Evolutionary conservation across 2,329 filamentous ascomycete species (phyloP).

Genomic region (Mollisia scopiformis): DNA sequence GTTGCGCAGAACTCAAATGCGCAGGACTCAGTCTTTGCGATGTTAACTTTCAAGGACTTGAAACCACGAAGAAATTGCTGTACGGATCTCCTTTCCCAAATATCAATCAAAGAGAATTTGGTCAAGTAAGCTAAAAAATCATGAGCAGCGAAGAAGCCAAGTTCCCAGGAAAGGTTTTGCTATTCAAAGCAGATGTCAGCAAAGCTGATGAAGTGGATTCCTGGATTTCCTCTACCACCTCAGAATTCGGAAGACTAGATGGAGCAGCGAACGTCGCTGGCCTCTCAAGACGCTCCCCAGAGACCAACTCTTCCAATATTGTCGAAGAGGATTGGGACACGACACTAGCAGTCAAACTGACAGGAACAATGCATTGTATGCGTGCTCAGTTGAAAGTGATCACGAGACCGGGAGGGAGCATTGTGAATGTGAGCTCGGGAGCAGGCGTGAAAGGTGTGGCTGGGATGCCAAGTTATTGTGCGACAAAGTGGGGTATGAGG

Average conservation of each 20-base stretch:
- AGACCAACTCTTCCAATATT: constrained; percentile 24
- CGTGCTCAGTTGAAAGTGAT: constrained; percentile 42
- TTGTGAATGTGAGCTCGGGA: constrained; percentile 44
- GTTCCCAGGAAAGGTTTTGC: constrained; percentile 8
- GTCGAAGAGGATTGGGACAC: constrained; percentile 40
- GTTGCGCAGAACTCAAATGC: constrained; percentile 15
- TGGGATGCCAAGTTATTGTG: constrained; percentile 36
- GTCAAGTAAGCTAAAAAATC: too few species aligned
- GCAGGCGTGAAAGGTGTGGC: constrained; percentile 46
- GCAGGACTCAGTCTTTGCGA: constrained; percentile 15
- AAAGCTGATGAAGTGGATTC: constrained; percentile 31
- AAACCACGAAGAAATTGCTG: constrained; percentile 8
- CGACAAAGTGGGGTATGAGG: constrained; percentile 20
- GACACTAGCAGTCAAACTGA: constrained; percentile 38
- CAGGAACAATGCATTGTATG: constrained; percentile 39
- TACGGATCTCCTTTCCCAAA: background rate
- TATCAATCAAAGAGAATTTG: too few species aligned
- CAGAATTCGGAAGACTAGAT: constrained; percentile 39
- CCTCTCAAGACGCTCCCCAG: constrained; percentile 7
- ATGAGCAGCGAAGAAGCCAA: constrained; percentile 4
- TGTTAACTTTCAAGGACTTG: constrained; percentile 9
- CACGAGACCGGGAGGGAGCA: constrained; percentile 32
- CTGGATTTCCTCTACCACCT: constrained; percentile 39
- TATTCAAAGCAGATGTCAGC: constrained; percentile 34
- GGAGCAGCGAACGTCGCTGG: constrained; percentile 37